These are phyloP conservation scores for Pistacia integerrima DNA, from an alignment of 345 rosid genomes.

Conservation along the genomic window DNA sequence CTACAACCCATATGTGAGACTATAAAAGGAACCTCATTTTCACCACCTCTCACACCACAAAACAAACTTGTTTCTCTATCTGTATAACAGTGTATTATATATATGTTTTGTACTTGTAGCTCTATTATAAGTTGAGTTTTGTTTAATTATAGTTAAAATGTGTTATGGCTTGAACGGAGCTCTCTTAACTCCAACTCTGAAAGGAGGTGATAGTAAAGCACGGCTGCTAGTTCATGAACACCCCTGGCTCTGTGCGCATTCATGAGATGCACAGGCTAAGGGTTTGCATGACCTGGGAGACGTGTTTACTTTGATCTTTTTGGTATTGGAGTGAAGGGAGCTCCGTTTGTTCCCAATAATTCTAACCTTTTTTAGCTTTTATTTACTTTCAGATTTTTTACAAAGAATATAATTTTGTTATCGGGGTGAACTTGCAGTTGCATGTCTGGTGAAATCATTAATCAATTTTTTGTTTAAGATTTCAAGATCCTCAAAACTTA, in stretches of 20 bases:
- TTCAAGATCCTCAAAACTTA: too few species aligned
- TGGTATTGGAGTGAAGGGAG: too few species aligned
- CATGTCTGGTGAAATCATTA: too few species aligned
- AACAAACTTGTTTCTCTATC: background rate
- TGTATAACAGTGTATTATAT: background rate
- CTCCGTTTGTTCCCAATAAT: slow-evolving; percentile 20
- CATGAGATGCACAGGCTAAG: too few species aligned
- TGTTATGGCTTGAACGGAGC: background rate
- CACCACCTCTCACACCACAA: background rate
- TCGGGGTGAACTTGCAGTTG: too few species aligned
- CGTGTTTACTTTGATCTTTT: slow-evolving; percentile 36
- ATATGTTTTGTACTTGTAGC: background rate
- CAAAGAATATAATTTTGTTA: too few species aligned
- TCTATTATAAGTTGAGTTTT: background rate
- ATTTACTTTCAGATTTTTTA: background rate
- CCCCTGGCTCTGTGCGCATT: background rate
- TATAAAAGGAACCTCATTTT: slow-evolving; percentile 28
- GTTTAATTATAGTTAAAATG: background rate
- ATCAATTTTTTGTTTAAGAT: too few species aligned
- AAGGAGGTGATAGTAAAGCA: background rate
- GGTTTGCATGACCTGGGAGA: too few species aligned
- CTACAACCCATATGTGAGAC: slow-evolving; percentile 6
- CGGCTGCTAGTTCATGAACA: too few species aligned
- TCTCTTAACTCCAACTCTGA: background rate
- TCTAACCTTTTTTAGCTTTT: background rate